Evolutionary conservation across 2,329 filamentous ascomycete species (phyloP).

Genomic region (Curvularia sp.): DNA sequence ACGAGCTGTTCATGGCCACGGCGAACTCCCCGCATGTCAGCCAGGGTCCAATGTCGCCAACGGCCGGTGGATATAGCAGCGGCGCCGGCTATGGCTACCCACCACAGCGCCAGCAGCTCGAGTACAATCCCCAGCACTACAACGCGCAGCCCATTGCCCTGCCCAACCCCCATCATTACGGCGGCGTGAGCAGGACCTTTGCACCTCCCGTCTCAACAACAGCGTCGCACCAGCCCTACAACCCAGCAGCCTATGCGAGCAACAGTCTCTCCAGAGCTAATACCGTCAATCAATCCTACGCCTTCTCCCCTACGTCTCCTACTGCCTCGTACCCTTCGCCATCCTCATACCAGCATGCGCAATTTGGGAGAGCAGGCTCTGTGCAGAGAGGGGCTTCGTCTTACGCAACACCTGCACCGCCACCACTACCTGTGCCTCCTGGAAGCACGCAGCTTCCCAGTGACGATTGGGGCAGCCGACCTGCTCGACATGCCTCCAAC

Average conservation of each 20-base stretch:
- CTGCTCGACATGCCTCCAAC: constrained; percentile 38
- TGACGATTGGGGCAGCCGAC: constrained; percentile 48
- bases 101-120: constrained; percentile 38
- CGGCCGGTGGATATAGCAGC: constrained; percentile 32
- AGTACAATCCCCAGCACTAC: constrained; percentile 71
- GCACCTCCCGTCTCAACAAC: constrained; percentile 33
- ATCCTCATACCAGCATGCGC: constrained; percentile 40
- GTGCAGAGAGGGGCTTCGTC: constrained; percentile 41
- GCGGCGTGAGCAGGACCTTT: constrained; percentile 48
- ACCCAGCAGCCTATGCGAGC: constrained; percentile 55
- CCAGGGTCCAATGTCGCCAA: constrained; percentile 41
- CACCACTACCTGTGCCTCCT: constrained; percentile 48
- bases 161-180: constrained; percentile 71
- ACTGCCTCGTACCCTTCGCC: constrained; percentile 42
- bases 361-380: constrained; percentile 44
- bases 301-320: constrained; percentile 48
- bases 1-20: constrained; percentile 69
- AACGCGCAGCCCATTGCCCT: constrained; percentile 51
- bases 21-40: constrained; percentile 39
- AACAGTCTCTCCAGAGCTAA: constrained; percentile 41
- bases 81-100: constrained; percentile 58
- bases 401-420: constrained; percentile 48
- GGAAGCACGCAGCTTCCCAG: constrained; percentile 41
- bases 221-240: constrained; percentile 51
- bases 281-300: constrained; percentile 47